Conservation (phyloP, 805 yeast species). For the Kodamaea leandrae region DNA sequence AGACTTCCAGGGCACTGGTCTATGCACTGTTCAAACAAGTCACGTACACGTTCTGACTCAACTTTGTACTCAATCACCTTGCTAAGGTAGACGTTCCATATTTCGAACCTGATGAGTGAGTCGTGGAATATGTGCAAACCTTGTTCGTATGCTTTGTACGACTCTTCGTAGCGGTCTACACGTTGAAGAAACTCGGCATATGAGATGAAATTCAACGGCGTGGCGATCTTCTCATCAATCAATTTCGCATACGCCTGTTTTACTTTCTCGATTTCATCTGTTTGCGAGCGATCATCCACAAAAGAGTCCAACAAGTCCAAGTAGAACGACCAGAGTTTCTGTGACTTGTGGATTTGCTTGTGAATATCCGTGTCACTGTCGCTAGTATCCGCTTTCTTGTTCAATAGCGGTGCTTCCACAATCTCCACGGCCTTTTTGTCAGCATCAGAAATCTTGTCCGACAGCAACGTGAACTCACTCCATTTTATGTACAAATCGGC, state of each 20-base stretch:
- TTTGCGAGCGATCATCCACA: constrained; percentile 36
- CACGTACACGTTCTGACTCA: constrained; percentile 47
- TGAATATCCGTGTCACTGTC: background rate
- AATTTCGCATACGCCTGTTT: constrained; percentile 26
- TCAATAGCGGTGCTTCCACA: constrained; percentile 30
- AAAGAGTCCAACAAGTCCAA: constrained; percentile 65
- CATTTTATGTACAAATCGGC: constrained; percentile 71
- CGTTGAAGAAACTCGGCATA: constrained; percentile 62
- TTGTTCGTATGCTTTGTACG: constrained; percentile 62
- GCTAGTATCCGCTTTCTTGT: constrained; percentile 35
- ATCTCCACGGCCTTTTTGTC: constrained; percentile 35
- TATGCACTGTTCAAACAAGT: constrained; percentile 69
- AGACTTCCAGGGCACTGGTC: constrained; percentile 42
- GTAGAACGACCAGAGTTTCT: constrained; percentile 73
- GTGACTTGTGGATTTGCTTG: constrained; percentile 31
- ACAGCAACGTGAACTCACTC: constrained; percentile 62
- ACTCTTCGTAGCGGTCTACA: constrained; percentile 43
- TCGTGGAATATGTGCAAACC: constrained; percentile 62
- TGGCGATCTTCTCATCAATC: constrained; percentile 55
- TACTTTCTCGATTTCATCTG: constrained; percentile 17
- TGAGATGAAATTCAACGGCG: constrained; percentile 63
- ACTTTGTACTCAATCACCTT: constrained; percentile 38
- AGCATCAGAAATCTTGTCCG: constrained; percentile 37
- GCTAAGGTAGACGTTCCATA: constrained; percentile 68
- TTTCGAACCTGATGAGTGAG: constrained; percentile 54